Percentiles rank a stretch among this genome's conserved stretches.
These are phyloP conservation scores for Leptoxyphium fumago DNA, from an alignment of 2,329 filamentous ascomycete species.

Conservation along the genomic window DNA sequence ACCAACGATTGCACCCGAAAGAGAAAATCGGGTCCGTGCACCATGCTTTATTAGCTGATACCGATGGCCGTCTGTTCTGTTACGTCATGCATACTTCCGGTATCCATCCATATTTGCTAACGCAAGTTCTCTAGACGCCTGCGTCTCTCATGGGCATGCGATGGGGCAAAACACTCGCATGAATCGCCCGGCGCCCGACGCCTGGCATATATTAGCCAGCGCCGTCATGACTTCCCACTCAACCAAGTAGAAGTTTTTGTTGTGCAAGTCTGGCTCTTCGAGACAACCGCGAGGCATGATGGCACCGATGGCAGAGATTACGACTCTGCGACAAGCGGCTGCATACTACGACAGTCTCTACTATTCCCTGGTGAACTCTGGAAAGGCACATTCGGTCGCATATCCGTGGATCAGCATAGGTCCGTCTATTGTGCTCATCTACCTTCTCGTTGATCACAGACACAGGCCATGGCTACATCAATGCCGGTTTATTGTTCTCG, in stretches of 20 bases:
- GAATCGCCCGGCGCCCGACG: too few species aligned
- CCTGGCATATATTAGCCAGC: too few species aligned
- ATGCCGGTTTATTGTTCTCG: conserved; percentile 32
- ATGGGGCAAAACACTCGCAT: too few species aligned
- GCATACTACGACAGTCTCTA: conserved; percentile 26
- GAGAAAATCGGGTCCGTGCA: not conserved
- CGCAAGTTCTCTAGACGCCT: too few species aligned
- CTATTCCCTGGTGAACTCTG: conserved; percentile 23
- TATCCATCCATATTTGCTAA: too few species aligned
- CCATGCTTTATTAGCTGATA: too few species aligned
- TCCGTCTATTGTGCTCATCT: conserved; percentile 28
- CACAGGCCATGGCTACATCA: conserved; percentile 24
- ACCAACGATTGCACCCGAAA: not conserved
- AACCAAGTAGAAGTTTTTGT: too few species aligned
- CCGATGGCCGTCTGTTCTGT: too few species aligned
- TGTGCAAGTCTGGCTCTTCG: too few species aligned
- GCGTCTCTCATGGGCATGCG: too few species aligned
- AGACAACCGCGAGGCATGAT: conserved; percentile 3
- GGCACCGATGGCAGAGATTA: conserved; percentile 10
- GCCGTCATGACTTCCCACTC: too few species aligned
- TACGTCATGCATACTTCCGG: too few species aligned
- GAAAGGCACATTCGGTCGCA: conserved; percentile 26
- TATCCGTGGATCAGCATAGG: conserved; percentile 30
- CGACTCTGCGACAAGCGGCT: conserved; percentile 13
- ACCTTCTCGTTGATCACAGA: conserved; percentile 36